Conservation (phyloP, 345 rosid species). For the Brassica juncea region DNA sequence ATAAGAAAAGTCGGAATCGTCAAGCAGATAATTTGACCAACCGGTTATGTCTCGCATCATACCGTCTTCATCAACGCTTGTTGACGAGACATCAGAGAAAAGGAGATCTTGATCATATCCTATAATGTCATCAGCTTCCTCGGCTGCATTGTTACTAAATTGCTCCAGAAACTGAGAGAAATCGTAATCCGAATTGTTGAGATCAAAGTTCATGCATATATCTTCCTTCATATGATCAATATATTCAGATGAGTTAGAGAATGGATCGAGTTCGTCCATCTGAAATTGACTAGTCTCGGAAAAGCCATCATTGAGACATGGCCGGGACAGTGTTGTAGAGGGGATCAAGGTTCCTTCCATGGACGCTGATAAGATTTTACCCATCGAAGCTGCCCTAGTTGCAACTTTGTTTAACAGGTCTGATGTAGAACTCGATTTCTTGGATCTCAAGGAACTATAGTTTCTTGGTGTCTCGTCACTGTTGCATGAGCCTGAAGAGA, state of each 20-base stretch:
- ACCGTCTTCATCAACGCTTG: constrained; percentile 31
- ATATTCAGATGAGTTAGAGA: constrained; percentile 14
- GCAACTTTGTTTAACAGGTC: constrained; percentile 39
- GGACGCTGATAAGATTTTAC: constrained; percentile 31
- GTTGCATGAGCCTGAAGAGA: constrained; percentile 8
- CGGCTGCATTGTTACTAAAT: constrained; percentile 23
- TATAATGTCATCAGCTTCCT: constrained; percentile 7
- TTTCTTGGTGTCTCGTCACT: constrained; percentile 3
- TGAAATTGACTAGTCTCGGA: constrained; percentile 19
- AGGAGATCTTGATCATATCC: constrained; percentile 18
- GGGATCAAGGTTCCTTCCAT: constrained; percentile 31
- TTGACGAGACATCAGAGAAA: constrained; percentile 34
- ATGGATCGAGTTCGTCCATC: constrained; percentile 24
- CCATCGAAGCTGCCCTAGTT: constrained; percentile 32
- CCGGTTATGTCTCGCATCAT: constrained; percentile 7
- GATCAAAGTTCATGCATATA: constrained; percentile 3
- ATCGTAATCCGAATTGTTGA: constrained; percentile 15
- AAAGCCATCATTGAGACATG: constrained; percentile 14
- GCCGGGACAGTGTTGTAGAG: constrained; percentile 1
- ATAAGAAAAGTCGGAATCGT: constrained; percentile 20
- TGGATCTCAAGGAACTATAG: constrained; percentile 30
- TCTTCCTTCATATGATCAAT: background rate
- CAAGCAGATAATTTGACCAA: constrained; percentile 35
- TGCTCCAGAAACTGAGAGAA: constrained; percentile 32
- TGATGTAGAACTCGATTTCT: constrained; percentile 31